Percentiles rank a stretch among this genome's conserved stretches.
These are phyloP conservation scores for Pseudogymnoascus sp. DNA, from an alignment of 2,329 filamentous ascomycete genomes.

Conservation along the genomic window DNA sequence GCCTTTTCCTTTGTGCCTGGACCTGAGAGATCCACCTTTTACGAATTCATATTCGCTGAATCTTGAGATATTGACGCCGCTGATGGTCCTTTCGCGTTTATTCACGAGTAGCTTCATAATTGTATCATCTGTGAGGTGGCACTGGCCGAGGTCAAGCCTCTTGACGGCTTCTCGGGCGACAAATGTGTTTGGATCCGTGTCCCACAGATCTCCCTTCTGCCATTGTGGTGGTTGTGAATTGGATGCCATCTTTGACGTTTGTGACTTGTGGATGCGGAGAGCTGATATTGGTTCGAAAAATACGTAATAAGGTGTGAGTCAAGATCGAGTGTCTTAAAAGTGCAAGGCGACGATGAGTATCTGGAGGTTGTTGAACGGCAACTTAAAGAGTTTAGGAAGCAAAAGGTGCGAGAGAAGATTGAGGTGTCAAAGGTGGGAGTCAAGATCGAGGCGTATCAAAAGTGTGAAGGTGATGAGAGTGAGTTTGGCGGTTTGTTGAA, in stretches of 20 bases:
- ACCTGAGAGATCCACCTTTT: not conserved
- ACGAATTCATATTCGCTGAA: not conserved
- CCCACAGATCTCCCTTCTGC: not conserved
- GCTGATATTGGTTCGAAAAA: not conserved
- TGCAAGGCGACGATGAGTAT: not conserved
- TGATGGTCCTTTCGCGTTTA: not conserved
- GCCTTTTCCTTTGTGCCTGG: not conserved
- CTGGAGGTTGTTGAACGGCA: not conserved
- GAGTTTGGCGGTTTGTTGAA: not conserved
- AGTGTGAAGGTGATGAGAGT: not conserved
- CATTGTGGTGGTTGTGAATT: not conserved
- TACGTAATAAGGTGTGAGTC: not conserved
- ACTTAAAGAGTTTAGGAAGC: not conserved
- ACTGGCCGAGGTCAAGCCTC: not conserved
- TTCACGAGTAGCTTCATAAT: not conserved
- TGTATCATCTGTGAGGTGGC: not conserved
- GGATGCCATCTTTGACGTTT: not conserved
- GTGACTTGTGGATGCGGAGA: not conserved
- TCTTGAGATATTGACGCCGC: not conserved
- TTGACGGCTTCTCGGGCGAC: not conserved
- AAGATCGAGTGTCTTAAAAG: not conserved
- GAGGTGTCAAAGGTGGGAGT: not conserved
- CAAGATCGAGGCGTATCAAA: not conserved
- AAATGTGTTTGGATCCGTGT: not conserved
- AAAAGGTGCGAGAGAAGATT: too few species aligned